Evolutionary conservation across 306 rosid genomes (phyloP).

Genomic region (Boehmeria nivea): DNA sequence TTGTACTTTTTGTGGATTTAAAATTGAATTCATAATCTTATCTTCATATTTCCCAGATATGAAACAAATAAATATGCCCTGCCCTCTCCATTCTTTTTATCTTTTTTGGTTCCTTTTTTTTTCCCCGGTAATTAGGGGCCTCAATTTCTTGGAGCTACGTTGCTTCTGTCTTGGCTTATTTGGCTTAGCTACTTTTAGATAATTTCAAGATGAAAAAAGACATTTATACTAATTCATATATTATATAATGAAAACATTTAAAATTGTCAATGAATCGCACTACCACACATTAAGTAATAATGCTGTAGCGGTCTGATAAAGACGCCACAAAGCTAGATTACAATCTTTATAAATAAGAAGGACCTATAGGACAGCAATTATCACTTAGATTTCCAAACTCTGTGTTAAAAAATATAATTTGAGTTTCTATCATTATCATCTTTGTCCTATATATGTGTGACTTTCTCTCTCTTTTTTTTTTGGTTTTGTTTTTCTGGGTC

Average conservation of each 20-base stretch:
- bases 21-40: too few relatives aligned
- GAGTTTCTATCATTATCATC: constrained; percentile 10
- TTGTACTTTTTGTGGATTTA: too few relatives aligned
- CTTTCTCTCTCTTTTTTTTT: constrained; percentile 25
- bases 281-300: not conserved
- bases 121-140: not conserved
- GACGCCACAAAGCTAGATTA: constrained; percentile 3
- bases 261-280: not conserved
- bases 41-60: too few relatives aligned
- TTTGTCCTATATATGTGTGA: constrained; percentile 28
- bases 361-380: too few relatives aligned
- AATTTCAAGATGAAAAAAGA: not conserved
- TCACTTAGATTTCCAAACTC: not conserved
- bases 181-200: constrained; percentile 1
- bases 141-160: not conserved
- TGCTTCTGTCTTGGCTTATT: constrained; percentile 4
- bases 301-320: constrained; percentile 9
- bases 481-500: not conserved
- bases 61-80: too few relatives aligned
- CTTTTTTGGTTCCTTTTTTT: not conserved
- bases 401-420: not conserved
- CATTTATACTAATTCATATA: not conserved
- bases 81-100: not conserved
- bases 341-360: not conserved
- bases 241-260: too few relatives aligned